Conservation (phyloP, 78 protist genomes). For the Dictyostelium citrinum region DNA sequence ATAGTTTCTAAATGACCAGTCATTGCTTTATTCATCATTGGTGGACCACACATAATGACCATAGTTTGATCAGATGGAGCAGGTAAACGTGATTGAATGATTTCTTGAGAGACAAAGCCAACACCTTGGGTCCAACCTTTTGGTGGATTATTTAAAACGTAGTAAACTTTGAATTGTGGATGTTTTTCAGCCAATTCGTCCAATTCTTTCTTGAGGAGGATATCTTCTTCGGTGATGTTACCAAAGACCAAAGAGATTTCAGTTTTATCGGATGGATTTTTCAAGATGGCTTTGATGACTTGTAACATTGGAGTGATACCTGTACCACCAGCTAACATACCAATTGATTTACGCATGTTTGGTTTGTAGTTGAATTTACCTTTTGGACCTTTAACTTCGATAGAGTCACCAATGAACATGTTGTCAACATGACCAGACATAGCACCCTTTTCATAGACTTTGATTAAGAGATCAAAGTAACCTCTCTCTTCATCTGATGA, state of each 20-base stretch:
- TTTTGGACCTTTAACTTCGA: constrained; percentile 84
- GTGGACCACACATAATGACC: constrained; percentile 88
- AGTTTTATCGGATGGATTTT: constrained; percentile 72
- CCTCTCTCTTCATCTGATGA: constrained; percentile 75
- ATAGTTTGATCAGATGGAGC: constrained; percentile 23
- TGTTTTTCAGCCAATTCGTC: constrained; percentile 24
- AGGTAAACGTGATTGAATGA: constrained; percentile 37
- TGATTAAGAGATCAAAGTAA: constrained; percentile 85
- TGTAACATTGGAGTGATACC: constrained; percentile 93
- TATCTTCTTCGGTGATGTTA: constrained; percentile 81
- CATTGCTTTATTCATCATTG: constrained; percentile 86
- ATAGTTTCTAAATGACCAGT: constrained; percentile 56
- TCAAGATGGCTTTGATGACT: constrained; percentile 76
- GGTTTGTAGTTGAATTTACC: constrained; percentile 53
- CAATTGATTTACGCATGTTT: constrained; percentile 57
- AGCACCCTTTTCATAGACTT: constrained; percentile 78
- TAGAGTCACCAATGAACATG: constrained; percentile 75
- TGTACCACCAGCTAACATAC: constrained; percentile 90
- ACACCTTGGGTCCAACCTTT: constrained; percentile 62
- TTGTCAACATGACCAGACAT: constrained; percentile 68
- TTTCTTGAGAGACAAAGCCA: constrained; percentile 67
- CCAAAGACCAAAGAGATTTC: constrained; percentile 79
- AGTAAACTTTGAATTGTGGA: constrained; percentile 58
- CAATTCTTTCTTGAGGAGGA: constrained; percentile 70
- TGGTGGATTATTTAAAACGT: constrained; percentile 71